phyloP scores from a whole-genome alignment of 2,329 filamentous ascomycete species.

The Periconia sp. region DNA sequence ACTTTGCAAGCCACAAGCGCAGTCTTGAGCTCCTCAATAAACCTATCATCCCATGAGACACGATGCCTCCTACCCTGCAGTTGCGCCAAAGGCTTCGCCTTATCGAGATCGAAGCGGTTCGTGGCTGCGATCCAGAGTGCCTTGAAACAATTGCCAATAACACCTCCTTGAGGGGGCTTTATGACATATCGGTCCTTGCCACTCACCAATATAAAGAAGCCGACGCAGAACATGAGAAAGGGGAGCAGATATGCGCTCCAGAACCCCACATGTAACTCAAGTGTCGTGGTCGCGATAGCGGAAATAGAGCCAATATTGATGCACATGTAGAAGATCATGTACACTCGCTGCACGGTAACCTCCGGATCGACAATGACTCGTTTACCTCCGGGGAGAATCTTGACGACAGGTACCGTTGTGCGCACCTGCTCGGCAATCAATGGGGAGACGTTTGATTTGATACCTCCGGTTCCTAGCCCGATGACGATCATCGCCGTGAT shows the following conservation, averaged over 20 bases:
- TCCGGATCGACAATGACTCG: slow-evolving; percentile 53
- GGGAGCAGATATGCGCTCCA: slow-evolving; percentile 71
- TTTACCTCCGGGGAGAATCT: slow-evolving; percentile 45
- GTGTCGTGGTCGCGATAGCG: slow-evolving; percentile 70
- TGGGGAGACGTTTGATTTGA: slow-evolving; percentile 76
- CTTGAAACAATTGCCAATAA: slow-evolving; percentile 58
- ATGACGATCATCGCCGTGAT: slow-evolving; percentile 70
- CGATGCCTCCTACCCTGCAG: slow-evolving; percentile 47
- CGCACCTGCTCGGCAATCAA: slow-evolving; percentile 57
- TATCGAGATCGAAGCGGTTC: slow-evolving; percentile 60
- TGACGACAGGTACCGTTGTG: slow-evolving; percentile 49
- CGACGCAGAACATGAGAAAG: slow-evolving; percentile 69
- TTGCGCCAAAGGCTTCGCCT: slow-evolving; percentile 66
- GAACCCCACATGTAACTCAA: slow-evolving; percentile 73
- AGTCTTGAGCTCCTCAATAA: slow-evolving; percentile 74
- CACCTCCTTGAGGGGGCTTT: slow-evolving; percentile 44
- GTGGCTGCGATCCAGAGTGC: slow-evolving; percentile 63
- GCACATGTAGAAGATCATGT: slow-evolving; percentile 72
- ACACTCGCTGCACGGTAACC: slow-evolving; percentile 54
- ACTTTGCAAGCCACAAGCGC: slow-evolving; percentile 71
- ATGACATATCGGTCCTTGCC: slow-evolving; percentile 44
- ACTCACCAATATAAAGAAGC: slow-evolving; percentile 58
- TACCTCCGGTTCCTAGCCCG: slow-evolving; percentile 78
- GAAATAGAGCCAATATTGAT: slow-evolving; percentile 76
- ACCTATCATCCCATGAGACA: slow-evolving; percentile 69